Percentiles rank a stretch among this genome's conserved stretches.
These are phyloP conservation scores for Cladosporium phlei DNA, from an alignment of 2,329 filamentous ascomycete species.

Conservation along the genomic window DNA sequence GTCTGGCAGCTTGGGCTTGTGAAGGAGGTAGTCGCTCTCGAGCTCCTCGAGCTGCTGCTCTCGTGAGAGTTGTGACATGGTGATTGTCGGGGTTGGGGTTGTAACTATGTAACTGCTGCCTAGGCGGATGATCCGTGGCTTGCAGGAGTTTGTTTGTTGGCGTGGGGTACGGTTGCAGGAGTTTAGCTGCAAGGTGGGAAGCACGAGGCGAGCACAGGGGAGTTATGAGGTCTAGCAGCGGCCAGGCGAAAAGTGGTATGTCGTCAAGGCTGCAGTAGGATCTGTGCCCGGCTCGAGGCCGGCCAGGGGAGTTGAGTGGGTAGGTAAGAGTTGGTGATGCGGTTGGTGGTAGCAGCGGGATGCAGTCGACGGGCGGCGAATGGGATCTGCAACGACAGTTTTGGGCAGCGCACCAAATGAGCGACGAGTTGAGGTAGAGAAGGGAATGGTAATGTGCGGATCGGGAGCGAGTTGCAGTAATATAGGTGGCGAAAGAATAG, in stretches of 20 bases:
- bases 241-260: too few relatives aligned
- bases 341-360: neutral
- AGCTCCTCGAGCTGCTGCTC: neutral
- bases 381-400: constrained; percentile 10
- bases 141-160: neutral
- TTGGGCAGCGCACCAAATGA: constrained; percentile 3
- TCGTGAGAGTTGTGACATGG: constrained; percentile 1
- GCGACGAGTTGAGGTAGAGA: neutral
- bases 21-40: too few relatives aligned
- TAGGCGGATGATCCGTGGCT: neutral
- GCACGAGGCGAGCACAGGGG: neutral
- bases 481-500: constrained; percentile 9
- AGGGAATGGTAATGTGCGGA: neutral
- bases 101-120: too few relatives aligned
- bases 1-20: neutral
- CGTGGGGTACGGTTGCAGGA: constrained; percentile 7
- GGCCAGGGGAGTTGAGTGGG: constrained; percentile 2
- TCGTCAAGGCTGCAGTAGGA: constrained; percentile 4
- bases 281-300: constrained; percentile 9
- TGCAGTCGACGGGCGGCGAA: constrained; percentile 2
- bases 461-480: constrained; percentile 10
- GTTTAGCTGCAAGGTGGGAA: constrained; percentile 5
- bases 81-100: too few relatives aligned
- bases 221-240: neutral
- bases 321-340: neutral